Evolutionary conservation across 2,329 filamentous ascomycete species (phyloP).

Genomic region (Hymenoscyphus fructigenus): DNA sequence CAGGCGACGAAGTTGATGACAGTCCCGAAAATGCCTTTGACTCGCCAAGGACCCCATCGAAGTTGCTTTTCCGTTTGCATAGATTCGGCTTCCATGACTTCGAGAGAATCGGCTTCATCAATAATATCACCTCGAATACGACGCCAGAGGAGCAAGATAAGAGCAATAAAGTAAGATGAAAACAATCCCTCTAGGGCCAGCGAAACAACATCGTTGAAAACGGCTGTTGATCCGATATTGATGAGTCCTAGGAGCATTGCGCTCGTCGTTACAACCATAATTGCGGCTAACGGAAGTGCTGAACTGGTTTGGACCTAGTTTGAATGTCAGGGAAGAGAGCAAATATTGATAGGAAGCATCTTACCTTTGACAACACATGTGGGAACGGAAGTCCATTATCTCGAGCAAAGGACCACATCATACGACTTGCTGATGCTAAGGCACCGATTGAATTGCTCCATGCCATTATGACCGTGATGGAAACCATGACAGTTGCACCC

Average conservation of each 20-base stretch:
- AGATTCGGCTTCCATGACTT: background rate
- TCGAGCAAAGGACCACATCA: constrained; percentile 7
- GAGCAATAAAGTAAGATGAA: constrained; percentile 5
- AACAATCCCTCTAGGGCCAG: constrained; percentile 14
- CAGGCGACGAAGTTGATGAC: background rate
- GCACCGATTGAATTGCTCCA: constrained; percentile 2
- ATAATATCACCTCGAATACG: constrained; percentile 9
- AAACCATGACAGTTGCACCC: constrained; percentile 1
- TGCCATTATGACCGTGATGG: background rate
- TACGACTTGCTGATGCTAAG: constrained; percentile 3
- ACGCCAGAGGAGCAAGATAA: constrained; percentile 3
- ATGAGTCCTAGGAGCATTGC: constrained; percentile 34
- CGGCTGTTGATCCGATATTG: constrained; percentile 49
- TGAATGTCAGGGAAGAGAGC: background rate
- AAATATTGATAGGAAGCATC: background rate
- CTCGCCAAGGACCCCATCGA: constrained; percentile 7
- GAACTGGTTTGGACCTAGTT: background rate
- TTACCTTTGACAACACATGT: background rate
- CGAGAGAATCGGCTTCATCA: background rate
- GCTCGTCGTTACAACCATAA: constrained; percentile 11
- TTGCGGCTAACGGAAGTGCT: constrained; percentile 41
- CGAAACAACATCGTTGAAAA: constrained; percentile 51
- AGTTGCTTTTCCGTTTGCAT: constrained; percentile 2
- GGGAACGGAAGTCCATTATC: constrained; percentile 6
- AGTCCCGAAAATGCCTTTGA: constrained; percentile 3